Evolutionary conservation across 2,329 filamentous ascomycete genomes (phyloP).

Genomic region (Diaporthe vexans): DNA sequence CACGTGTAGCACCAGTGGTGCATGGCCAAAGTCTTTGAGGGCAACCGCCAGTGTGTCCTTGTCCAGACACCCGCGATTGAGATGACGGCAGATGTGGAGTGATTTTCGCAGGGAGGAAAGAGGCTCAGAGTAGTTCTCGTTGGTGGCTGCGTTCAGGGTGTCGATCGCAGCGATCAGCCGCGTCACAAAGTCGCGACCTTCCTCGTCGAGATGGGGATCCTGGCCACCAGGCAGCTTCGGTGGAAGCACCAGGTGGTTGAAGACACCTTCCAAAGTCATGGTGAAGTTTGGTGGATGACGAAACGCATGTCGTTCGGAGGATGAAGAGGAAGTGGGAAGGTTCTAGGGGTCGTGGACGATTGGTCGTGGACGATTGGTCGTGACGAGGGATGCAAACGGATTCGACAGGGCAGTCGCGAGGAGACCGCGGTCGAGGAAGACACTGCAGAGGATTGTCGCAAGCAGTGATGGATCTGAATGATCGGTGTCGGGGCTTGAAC

Average conservation of each 20-base stretch:
- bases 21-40: neutral
- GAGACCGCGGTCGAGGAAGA: neutral
- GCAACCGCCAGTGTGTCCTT: conserved; percentile 8
- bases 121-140: neutral
- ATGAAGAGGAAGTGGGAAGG: no score
- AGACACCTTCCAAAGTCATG: conserved; percentile 36
- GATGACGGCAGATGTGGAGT: neutral
- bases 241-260: conserved; percentile 57
- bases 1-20: conserved; percentile 26
- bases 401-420: neutral
- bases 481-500: no score
- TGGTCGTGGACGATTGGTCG: no score
- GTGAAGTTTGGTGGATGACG: neutral
- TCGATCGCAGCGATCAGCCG: conserved; percentile 38
- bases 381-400: neutral
- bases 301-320: no score
- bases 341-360: no score
- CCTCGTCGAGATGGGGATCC: conserved; percentile 47
- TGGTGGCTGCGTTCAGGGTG: neutral
- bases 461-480: no score
- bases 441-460: neutral
- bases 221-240: conserved; percentile 51
- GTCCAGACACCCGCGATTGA: conserved; percentile 36
- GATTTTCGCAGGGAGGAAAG: neutral
- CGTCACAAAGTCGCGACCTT: conserved; percentile 46